Evolutionary conservation across 2,329 filamentous ascomycete species (phyloP), one percentile per base, ranked within the genome.

Genomic region (Colletotrichum tamarilloi): DNA sequence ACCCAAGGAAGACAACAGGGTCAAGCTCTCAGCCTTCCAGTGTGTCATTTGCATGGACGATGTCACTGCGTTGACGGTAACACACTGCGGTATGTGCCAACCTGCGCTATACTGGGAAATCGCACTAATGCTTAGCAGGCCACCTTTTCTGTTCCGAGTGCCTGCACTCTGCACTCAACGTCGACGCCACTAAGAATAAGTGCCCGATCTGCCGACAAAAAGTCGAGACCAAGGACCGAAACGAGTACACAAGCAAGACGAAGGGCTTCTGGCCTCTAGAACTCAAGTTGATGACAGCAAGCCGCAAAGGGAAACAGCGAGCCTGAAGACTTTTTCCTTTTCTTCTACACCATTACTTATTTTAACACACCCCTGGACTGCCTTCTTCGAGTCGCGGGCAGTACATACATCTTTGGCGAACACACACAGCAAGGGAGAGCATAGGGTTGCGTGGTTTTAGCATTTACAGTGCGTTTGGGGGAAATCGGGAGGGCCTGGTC

Each of bases 11-110:
- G 87, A 88, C 63, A 88, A 86, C 12, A 85, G 81, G 63, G 80
- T 85, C 77, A 90, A 88, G 79, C 80, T 93, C 19, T 84, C 85
- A 57, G 83, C 84, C 4, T 91, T 92, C 60, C 89, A 92, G 80
- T 93, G 91, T 74, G 89, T 91, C 56, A 92, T 93, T 71, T 93
- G 91, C 81, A 91, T 92, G 89, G 91, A 92, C 73, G 85, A 90
- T 74, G 87, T 85, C 30, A 87, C 86, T 1, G 83, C 85, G 32
- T 77, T 93, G 73, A 92, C 90, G 1, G 87, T 92, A 58, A 93
- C 91, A 3, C 89, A 92, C 80, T 93, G 91, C 80, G 91, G 91
- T 92, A 89, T 75, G 89, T 83, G 30, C 12, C 2, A 14, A 14
- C 6, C 24, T 5, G 22, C 9, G 14, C 26, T 12, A n/a, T 2